A percentile compares a stretch with the other conserved stretches of the same genome.
phyloP scores from a whole-genome alignment of 192 early-diverging fungal genomes.

The Coemansia interrupta region DNA sequence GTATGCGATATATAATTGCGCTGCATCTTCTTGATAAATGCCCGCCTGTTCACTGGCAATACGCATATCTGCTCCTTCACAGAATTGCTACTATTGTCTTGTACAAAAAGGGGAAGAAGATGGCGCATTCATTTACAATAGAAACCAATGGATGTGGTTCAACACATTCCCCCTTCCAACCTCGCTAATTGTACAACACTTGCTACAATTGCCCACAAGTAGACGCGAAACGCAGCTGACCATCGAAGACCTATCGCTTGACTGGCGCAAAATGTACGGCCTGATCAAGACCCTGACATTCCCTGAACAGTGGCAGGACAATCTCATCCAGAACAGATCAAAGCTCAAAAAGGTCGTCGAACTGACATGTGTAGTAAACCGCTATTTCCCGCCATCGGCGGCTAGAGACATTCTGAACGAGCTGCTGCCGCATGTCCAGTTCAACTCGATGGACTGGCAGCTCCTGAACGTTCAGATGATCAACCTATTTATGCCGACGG shows the following conservation, averaged over 20 bases:
- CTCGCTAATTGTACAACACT: not conserved
- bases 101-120: no score
- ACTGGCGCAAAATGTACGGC: slow-evolving; percentile 75
- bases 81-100: no score
- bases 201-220: slow-evolving; percentile 1
- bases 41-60: no score
- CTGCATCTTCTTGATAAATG: not conserved
- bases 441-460: slow-evolving; percentile 64
- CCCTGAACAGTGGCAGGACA: slow-evolving; percentile 66
- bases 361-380: slow-evolving; percentile 19
- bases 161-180: no score
- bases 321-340: slow-evolving; percentile 49
- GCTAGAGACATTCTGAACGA: slow-evolving; percentile 72
- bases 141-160: no score
- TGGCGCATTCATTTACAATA: no score
- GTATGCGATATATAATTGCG: slow-evolving; percentile 42
- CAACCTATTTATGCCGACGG: slow-evolving; percentile 67
- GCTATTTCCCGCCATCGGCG: slow-evolving; percentile 65
- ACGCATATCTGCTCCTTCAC: no score
- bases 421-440: slow-evolving; percentile 70
- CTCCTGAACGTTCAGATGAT: slow-evolving; percentile 58
- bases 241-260: slow-evolving; percentile 60
- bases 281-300: slow-evolving; percentile 56
- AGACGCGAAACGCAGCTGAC: slow-evolving; percentile 56
- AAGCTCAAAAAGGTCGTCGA: slow-evolving; percentile 36